These are phyloP conservation scores for Populus tremula DNA, from an alignment of 345 rosid genomes.

Conservation along the genomic window DNA sequence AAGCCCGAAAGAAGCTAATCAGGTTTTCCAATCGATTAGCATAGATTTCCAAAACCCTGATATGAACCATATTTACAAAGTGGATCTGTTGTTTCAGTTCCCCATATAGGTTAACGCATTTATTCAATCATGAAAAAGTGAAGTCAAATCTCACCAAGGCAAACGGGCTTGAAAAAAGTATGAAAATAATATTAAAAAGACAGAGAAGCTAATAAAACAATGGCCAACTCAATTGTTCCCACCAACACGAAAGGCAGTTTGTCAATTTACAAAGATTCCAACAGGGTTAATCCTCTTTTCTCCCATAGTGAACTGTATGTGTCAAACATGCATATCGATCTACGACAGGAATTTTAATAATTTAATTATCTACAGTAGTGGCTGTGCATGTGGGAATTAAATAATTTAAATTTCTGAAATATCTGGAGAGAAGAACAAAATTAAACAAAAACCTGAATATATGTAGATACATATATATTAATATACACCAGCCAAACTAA, in stretches of 20 bases:
- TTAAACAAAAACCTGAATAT: neutral
- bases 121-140: constrained; percentile 6
- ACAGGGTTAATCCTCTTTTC: neutral
- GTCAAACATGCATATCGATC: neutral
- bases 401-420: neutral
- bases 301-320: neutral
- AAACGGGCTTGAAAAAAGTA: neutral
- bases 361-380: neutral
- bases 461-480: neutral
- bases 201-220: neutral
- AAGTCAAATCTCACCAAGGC: neutral
- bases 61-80: neutral
- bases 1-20: neutral
- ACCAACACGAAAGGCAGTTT: neutral
- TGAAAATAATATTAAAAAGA: neutral
- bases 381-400: neutral
- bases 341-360: neutral
- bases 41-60: neutral
- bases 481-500: neutral
- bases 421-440: constrained; percentile 2
- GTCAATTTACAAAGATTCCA: constrained; percentile 1
- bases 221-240: constrained; percentile 2
- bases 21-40: neutral
- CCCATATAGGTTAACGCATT: neutral
- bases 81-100: constrained; percentile 10